Evolutionary conservation across 345 rosid genomes (phyloP).

Genomic region (Dipteronia sinensis): DNA sequence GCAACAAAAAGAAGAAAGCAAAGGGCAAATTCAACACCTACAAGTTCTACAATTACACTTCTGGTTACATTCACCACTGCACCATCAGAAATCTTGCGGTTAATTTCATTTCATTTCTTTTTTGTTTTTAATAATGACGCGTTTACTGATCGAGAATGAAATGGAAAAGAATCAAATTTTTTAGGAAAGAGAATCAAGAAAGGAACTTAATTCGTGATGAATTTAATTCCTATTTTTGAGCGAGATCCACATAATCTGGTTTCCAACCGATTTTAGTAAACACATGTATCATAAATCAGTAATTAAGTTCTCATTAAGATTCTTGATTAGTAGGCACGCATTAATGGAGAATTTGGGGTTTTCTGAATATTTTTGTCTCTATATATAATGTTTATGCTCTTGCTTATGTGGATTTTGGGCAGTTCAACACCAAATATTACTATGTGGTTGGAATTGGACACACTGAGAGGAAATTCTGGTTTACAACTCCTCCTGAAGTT

Average conservation of each 20-base stretch:
- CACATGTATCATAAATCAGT: no score
- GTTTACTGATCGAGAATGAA: no score
- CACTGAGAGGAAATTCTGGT: constrained; percentile 59
- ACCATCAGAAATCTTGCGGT: constrained; percentile 69
- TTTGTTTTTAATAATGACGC: no score
- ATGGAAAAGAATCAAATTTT: no score
- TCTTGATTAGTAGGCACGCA: no score
- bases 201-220: no score
- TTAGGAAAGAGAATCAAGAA: no score
- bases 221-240: no score
- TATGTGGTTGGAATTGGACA: constrained; percentile 59
- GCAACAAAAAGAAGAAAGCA: constrained; percentile 43
- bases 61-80: constrained; percentile 91
- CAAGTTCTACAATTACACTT: constrained; percentile 60
- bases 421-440: constrained; percentile 64
- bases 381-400: background rate
- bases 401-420: constrained; percentile 22
- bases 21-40: constrained; percentile 55
- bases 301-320: no score
- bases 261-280: no score
- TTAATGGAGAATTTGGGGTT: no score
- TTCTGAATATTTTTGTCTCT: background rate
- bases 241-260: no score
- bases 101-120: background rate
- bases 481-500: constrained; percentile 62